These are phyloP conservation scores for Leishmania major DNA, from an alignment of 208 protist species.

Conservation along the genomic window DNA sequence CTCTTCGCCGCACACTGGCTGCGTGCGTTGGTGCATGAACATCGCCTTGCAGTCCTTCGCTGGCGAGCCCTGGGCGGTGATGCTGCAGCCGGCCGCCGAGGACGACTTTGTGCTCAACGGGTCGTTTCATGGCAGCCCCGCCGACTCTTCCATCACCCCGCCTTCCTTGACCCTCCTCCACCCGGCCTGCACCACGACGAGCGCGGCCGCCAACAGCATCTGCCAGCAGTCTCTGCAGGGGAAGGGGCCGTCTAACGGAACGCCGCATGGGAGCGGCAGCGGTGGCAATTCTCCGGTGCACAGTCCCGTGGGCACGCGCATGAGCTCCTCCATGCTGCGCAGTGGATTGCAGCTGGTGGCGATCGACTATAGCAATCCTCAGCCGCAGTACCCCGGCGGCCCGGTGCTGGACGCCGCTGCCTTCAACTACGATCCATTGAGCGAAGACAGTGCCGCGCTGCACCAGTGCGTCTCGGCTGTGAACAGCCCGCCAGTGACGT, in stretches of 20 bases:
- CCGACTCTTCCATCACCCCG: slow-evolving; percentile 9
- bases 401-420: slow-evolving; percentile 23
- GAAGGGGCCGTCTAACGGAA: not conserved
- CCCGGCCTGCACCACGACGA: slow-evolving; percentile 23
- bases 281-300: slow-evolving; percentile 20
- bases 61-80: slow-evolving; percentile 75
- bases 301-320: slow-evolving; percentile 20
- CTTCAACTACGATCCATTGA: slow-evolving; percentile 36
- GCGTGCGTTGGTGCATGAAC: slow-evolving; percentile 78
- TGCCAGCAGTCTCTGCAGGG: slow-evolving; percentile 15
- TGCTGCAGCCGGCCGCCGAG: slow-evolving; percentile 36
- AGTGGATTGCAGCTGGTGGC: slow-evolving; percentile 44
- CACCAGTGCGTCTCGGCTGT: slow-evolving; percentile 54
- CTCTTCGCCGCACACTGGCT: slow-evolving; percentile 29
- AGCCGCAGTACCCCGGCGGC: slow-evolving; percentile 31
- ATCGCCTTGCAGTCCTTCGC: slow-evolving; percentile 79
- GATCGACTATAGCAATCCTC: slow-evolving; percentile 35
- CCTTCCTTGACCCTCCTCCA: slow-evolving; percentile 8
- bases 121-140: slow-evolving; percentile 24
- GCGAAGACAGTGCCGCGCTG: slow-evolving; percentile 45
- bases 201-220: slow-evolving; percentile 20
- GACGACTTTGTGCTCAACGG: slow-evolving; percentile 24
- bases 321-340: slow-evolving; percentile 35
- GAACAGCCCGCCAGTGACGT: slow-evolving; percentile 57
- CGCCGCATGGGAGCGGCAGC: slow-evolving; percentile 9